phyloP scores from a whole-genome alignment of 345 rosid species.

The Salix purpurea region DNA sequence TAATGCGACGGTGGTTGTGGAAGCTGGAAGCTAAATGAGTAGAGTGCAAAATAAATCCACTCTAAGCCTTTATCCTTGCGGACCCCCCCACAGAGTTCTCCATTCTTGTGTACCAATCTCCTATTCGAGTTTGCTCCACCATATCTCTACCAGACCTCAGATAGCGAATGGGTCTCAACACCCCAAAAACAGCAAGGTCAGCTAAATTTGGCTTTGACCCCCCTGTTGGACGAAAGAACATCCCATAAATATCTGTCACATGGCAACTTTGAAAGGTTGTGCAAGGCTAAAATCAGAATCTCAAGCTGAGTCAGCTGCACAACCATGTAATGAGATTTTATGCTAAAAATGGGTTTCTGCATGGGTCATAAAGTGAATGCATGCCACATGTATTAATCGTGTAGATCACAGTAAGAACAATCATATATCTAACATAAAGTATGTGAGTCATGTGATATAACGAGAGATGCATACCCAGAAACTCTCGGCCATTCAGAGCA shows the following conservation, averaged over 20 bases:
- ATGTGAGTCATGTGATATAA: background rate
- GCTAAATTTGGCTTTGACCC: conserved; percentile 83
- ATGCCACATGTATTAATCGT: background rate
- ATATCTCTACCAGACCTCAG: conserved; percentile 78
- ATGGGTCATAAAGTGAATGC: background rate
- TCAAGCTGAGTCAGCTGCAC: background rate
- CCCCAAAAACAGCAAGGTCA: conserved; percentile 89
- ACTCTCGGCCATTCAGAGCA: conserved; percentile 68
- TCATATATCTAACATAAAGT: background rate
- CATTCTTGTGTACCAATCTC: conserved; percentile 80
- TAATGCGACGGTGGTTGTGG: background rate
- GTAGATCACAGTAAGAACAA: background rate
- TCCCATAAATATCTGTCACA: background rate
- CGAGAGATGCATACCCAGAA: conserved; percentile 42
- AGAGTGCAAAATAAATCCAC: background rate
- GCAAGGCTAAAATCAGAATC: background rate
- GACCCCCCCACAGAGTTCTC: conserved; percentile 62
- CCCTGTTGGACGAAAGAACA: conserved; percentile 36
- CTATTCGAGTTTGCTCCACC: conserved; percentile 83
- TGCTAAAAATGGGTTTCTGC: no score
- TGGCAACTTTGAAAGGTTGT: background rate
- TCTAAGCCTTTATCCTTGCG: conserved; percentile 39
- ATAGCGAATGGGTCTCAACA: conserved; percentile 82
- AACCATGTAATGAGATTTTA: background rate
- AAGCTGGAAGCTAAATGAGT: background rate